Conservation (phyloP, 768 basidiomycete species). For the Lactarius psammicola region DNA sequence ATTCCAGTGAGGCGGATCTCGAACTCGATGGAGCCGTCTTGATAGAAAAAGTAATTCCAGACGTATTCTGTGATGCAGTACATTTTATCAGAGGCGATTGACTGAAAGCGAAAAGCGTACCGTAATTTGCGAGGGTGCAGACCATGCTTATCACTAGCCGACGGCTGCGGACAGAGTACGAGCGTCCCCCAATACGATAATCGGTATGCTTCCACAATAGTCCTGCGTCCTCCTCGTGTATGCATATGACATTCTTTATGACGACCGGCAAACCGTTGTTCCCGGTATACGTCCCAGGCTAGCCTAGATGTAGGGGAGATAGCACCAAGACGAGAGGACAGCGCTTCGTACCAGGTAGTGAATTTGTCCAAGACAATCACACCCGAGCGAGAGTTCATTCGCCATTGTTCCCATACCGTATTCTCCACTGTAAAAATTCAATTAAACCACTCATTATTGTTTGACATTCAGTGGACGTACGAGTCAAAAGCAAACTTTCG, state of each 20-base stretch:
- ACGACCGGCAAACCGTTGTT: constrained; percentile 71
- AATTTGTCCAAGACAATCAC: constrained; percentile 85
- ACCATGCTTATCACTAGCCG: constrained; percentile 89
- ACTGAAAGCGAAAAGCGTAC: constrained; percentile 39
- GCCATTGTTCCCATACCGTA: constrained; percentile 93
- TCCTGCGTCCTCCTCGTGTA: constrained; percentile 90
- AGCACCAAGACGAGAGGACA: background rate
- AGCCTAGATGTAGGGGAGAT: constrained; percentile 36
- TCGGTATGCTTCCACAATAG: constrained; percentile 92
- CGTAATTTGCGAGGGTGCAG: constrained; percentile 88
- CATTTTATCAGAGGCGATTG: background rate
- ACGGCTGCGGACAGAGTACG: constrained; percentile 75
- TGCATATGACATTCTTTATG: constrained; percentile 87
- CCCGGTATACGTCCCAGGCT: constrained; percentile 64
- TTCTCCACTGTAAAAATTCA: constrained; percentile 51
- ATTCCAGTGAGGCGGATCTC: constrained; percentile 85
- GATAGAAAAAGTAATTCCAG: constrained; percentile 86
- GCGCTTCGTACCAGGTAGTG: constrained; percentile 63
- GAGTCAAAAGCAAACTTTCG: constrained; percentile 89
- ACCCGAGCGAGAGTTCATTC: constrained; percentile 85
- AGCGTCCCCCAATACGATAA: constrained; percentile 77
- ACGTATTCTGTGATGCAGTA: constrained; percentile 59
- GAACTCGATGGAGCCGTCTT: constrained; percentile 86
- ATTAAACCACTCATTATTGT: background rate
- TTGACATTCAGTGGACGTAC: constrained; percentile 41